Percentiles rank a stretch among this genome's conserved stretches.
Evolutionary conservation across 441 rosid genomes (phyloP).

Genomic region (Hura crepitans): DNA sequence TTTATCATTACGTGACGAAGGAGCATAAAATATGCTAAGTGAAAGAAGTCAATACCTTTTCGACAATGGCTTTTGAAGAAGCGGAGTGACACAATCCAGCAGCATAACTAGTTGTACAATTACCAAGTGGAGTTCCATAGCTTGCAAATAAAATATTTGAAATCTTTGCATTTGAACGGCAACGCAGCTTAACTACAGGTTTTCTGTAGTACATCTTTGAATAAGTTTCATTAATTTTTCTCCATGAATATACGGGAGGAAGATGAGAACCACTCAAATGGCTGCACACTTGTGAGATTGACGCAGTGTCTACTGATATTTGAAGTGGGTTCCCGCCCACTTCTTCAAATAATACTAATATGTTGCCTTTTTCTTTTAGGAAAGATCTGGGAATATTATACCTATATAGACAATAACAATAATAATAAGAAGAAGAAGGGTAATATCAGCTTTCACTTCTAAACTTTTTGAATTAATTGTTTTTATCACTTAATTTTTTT

Average conservation of each 20-base stretch:
- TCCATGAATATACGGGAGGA: slow-evolving; percentile 23
- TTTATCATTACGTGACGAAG: too few relatives aligned
- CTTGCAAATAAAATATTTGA: slow-evolving; percentile 29
- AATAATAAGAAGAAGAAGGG: too few relatives aligned
- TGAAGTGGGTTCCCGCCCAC: slow-evolving; percentile 36
- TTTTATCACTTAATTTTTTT: too few relatives aligned
- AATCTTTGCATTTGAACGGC: slow-evolving; percentile 24
- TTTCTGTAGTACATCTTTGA: neutral
- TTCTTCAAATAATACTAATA: slow-evolving; percentile 42
- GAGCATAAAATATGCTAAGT: too few relatives aligned
- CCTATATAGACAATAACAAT: slow-evolving; percentile 20
- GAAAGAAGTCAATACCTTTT: slow-evolving; percentile 21
- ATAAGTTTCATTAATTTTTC: too few relatives aligned
- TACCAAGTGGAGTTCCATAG: slow-evolving; percentile 34
- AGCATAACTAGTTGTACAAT: slow-evolving; percentile 15
- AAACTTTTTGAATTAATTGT: too few relatives aligned
- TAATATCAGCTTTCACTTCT: too few relatives aligned
- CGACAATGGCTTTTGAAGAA: slow-evolving; percentile 20
- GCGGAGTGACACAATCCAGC: slow-evolving; percentile 30
- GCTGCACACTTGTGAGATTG: slow-evolving; percentile 30
- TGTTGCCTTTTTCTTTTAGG: slow-evolving; percentile 36
- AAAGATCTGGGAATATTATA: slow-evolving; percentile 43
- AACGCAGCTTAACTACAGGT: slow-evolving; percentile 21
- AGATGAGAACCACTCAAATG: slow-evolving; percentile 19
- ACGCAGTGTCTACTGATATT: slow-evolving; percentile 31